Percentiles rank a stretch among this genome's conserved stretches.
phyloP scores from a whole-genome alignment of 176 grass and related monocot species.

The Oryza australiensis region DNA sequence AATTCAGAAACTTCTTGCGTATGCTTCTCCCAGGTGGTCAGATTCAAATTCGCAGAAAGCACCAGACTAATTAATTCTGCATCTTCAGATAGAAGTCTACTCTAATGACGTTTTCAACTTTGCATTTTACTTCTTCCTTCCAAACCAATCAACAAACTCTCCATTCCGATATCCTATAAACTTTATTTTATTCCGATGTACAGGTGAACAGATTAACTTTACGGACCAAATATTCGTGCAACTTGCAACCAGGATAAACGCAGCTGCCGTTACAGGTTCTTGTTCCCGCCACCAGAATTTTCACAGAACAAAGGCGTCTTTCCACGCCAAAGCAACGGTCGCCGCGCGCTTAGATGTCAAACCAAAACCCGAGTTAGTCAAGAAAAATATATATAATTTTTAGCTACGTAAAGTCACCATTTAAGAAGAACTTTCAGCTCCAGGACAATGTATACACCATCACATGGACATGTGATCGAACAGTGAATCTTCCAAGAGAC shows the following conservation, averaged over 20 bases:
- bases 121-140: not conserved
- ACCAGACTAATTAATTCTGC: not conserved
- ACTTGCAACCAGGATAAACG: conserved; percentile 26
- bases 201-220: not conserved
- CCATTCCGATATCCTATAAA: not conserved
- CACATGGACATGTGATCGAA: conserved; percentile 32
- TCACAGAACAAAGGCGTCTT: not conserved
- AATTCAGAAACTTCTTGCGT: not conserved
- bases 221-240: not conserved
- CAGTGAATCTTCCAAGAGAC: not conserved
- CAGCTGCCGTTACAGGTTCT: not conserved
- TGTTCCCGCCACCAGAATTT: not conserved
- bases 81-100: not conserved
- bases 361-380: not conserved
- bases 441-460: not conserved
- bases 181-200: not conserved
- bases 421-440: not conserved
- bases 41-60: not conserved
- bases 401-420: not conserved
- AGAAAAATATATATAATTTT: conserved; percentile 14
- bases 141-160: not conserved
- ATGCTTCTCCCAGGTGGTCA: not conserved
- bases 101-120: not conserved
- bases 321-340: not conserved
- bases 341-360: not conserved